phyloP scores from a whole-genome alignment of 768 basidiomycete genomes.

The Naganishia vishniacii region DNA sequence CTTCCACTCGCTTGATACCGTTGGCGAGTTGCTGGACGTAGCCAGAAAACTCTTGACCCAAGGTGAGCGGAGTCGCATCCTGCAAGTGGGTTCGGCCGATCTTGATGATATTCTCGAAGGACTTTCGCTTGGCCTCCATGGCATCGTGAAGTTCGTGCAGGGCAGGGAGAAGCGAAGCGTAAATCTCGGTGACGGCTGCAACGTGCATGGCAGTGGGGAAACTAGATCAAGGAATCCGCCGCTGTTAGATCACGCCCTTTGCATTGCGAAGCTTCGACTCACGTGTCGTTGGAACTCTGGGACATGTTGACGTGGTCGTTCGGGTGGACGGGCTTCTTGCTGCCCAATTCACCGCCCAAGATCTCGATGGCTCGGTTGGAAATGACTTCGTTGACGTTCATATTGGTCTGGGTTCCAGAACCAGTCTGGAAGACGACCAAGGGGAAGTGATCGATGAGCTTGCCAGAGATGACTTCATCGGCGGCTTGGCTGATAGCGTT shows the following conservation, averaged over 20 bases:
- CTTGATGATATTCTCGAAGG: conserved; percentile 89
- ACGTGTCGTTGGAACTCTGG: conserved; percentile 98
- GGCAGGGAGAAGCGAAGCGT: conserved; percentile 72
- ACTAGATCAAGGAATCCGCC: conserved; percentile 51
- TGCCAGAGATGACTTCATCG: conserved; percentile 95
- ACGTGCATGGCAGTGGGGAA: conserved; percentile 99
- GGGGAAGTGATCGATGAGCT: conserved; percentile 91
- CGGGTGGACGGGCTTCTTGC: conserved; percentile 94
- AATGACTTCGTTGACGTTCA: conserved; percentile 99
- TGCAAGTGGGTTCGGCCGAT: conserved; percentile 95
- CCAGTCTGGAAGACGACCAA: conserved; percentile 99
- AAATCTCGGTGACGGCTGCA: conserved; percentile 85
- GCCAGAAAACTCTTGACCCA: conserved; percentile 97
- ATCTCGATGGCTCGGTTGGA: conserved; percentile 97
- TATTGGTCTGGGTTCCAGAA: conserved; percentile 97
- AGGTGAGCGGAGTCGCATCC: conserved; percentile 95
- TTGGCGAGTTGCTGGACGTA: conserved; percentile 93
- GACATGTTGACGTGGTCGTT: conserved; percentile 99
- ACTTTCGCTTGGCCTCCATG: conserved; percentile 71
- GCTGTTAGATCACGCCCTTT: background rate
- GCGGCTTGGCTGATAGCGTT: conserved; percentile 86
- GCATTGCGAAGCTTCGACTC: conserved; percentile 43
- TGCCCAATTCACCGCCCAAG: conserved; percentile 88
- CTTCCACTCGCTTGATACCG: conserved; percentile 77
- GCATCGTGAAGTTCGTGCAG: conserved; percentile 76